Percentiles rank a stretch among this genome's conserved stretches.
Evolutionary conservation across 2,329 filamentous ascomycete species (phyloP).

Genomic region (Paraphaeosphaeria sporulosa): DNA sequence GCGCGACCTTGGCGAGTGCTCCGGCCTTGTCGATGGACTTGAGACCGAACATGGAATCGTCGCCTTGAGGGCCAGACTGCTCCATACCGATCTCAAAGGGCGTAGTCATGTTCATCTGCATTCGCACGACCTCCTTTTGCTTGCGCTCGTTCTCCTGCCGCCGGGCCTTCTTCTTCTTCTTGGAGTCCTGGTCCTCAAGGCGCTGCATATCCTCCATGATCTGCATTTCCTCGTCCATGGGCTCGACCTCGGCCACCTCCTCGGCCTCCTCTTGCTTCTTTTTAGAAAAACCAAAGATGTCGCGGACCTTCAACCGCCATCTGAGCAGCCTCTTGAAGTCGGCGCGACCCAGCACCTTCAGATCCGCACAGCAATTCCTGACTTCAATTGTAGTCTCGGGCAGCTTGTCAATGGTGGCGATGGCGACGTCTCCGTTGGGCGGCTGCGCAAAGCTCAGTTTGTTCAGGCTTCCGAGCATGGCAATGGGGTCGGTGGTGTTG

Average conservation of each 20-base stretch:
- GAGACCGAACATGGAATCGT: slow-evolving; percentile 85
- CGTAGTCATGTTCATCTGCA: slow-evolving; percentile 97
- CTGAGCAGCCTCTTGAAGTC: slow-evolving; percentile 90
- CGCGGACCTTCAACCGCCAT: slow-evolving; percentile 89
- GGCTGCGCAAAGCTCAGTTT: slow-evolving; percentile 82
- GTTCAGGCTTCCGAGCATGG: slow-evolving; percentile 86
- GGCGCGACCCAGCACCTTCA: slow-evolving; percentile 90
- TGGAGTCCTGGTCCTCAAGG: slow-evolving; percentile 78
- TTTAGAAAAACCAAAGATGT: slow-evolving; percentile 88
- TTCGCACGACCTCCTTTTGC: slow-evolving; percentile 90
- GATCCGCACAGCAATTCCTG: slow-evolving; percentile 67
- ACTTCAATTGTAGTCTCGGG: slow-evolving; percentile 70
- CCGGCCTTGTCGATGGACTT: slow-evolving; percentile 81
- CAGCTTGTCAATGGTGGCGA: slow-evolving; percentile 84
- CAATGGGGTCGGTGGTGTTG: slow-evolving; percentile 90
- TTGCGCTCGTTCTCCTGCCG: slow-evolving; percentile 92
- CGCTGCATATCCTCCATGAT: slow-evolving; percentile 87
- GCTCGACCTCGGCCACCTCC: slow-evolving; percentile 82
- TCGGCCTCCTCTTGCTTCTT: slow-evolving; percentile 64
- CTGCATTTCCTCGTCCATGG: slow-evolving; percentile 93
- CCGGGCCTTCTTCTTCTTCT: slow-evolving; percentile 82
- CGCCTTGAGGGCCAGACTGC: slow-evolving; percentile 77
- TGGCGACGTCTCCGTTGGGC: slow-evolving; percentile 79
- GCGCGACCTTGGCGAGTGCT: slow-evolving; percentile 71
- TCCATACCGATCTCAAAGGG: slow-evolving; percentile 97